These are phyloP conservation scores for Closterium sp. DNA, from an alignment of 139 green algal genomes.

Conservation along the genomic window DNA sequence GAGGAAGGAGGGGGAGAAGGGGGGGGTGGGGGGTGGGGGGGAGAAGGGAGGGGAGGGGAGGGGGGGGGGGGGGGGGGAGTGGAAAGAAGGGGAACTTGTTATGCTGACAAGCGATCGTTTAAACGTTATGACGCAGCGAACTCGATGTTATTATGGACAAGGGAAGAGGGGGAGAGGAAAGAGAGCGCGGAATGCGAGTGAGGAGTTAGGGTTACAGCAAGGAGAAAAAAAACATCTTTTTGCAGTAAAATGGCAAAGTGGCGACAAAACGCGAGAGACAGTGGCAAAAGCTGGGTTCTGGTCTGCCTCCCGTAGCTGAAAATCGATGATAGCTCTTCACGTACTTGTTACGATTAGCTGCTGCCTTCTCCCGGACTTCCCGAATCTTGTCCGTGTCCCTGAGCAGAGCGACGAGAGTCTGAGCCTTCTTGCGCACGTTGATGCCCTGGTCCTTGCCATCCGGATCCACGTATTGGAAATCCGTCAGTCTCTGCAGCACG, in stretches of 20 bases:
- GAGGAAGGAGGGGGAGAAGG: background rate
- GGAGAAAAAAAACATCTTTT: too few species aligned
- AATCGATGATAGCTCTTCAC: background rate
- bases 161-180: too few species aligned
- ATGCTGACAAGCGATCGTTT: too few species aligned
- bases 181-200: too few species aligned
- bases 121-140: too few species aligned
- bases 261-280: too few species aligned
- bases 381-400: slow-evolving; percentile 51
- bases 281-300: too few species aligned
- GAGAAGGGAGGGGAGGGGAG: background rate
- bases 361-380: slow-evolving; percentile 54
- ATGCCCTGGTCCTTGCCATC: slow-evolving; percentile 72
- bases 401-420: slow-evolving; percentile 50
- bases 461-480: slow-evolving; percentile 71
- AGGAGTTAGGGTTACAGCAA: too few species aligned
- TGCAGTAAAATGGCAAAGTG: too few species aligned
- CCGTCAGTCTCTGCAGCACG: slow-evolving; percentile 9
- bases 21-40: background rate
- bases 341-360: slow-evolving; percentile 53
- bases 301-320: background rate
- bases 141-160: too few species aligned
- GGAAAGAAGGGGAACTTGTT: background rate
- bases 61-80: background rate
- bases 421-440: slow-evolving; percentile 78